Conservation (phyloP, 164 flowering plant genomes). For the Macadamia integrifolia region DNA sequence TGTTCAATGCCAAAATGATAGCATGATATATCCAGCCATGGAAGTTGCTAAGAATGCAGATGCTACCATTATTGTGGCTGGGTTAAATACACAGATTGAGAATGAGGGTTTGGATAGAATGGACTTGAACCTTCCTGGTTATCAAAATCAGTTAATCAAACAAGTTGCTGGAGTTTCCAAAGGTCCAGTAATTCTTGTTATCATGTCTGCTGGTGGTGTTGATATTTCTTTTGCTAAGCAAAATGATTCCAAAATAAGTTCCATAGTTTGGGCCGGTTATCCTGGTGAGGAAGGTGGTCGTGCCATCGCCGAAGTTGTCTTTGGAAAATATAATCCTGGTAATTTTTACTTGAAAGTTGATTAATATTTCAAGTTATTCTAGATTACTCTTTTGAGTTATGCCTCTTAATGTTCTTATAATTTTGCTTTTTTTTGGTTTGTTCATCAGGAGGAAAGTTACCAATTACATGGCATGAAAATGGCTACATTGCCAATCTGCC, state of each 20-base stretch:
- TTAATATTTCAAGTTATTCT: too few relatives aligned
- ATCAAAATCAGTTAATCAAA: conserved; percentile 4
- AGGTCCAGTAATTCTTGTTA: conserved; percentile 21
- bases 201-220: conserved; percentile 18
- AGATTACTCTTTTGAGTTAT: too few relatives aligned
- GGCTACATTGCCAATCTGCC: conserved; percentile 48
- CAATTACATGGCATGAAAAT: conserved; percentile 79
- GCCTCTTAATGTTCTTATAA: too few relatives aligned
- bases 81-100: conserved; percentile 14
- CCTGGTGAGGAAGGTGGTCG: conserved; percentile 30
- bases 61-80: conserved; percentile 11
- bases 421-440: too few relatives aligned
- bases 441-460: conserved; percentile 55
- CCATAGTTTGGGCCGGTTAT: conserved; percentile 32
- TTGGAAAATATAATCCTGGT: conserved; percentile 21
- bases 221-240: conserved; percentile 21
- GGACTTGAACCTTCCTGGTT: conserved; percentile 17
- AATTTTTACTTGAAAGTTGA: neutral
- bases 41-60: conserved; percentile 14
- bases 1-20: conserved; percentile 5
- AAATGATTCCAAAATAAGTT: conserved; percentile 2
- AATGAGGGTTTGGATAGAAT: conserved; percentile 17
- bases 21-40: conserved; percentile 3
- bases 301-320: conserved; percentile 26
- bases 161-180: conserved; percentile 16